Percentiles rank a stretch among this genome's conserved stretches.
Conservation (phyloP, 495 filamentous ascomycete genomes). For the Evansstolkia leycettana region DNA sequence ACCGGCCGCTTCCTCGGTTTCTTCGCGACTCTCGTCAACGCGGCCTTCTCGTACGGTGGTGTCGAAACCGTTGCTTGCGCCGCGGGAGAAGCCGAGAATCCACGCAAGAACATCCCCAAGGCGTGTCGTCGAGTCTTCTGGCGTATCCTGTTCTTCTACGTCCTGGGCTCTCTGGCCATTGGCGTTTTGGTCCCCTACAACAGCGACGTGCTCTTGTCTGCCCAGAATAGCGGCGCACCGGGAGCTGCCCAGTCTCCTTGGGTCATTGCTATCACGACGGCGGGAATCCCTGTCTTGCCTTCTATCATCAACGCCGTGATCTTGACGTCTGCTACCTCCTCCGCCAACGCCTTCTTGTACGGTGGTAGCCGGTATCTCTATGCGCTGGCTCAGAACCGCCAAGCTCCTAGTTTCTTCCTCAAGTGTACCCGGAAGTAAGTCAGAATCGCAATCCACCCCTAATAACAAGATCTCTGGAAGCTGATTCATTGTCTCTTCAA, state of each 20-base stretch:
- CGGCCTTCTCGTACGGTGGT: conserved; percentile 30
- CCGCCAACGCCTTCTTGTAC: conserved; percentile 58
- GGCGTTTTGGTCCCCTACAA: conserved; percentile 29
- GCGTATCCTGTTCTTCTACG: conserved; percentile 66
- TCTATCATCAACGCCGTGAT: conserved; percentile 62
- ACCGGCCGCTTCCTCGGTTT: conserved; percentile 16
- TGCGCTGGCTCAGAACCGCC: conserved; percentile 47
- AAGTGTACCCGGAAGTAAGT: not conserved
- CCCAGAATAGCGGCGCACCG: conserved; percentile 19
- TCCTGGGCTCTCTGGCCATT: conserved; percentile 30
- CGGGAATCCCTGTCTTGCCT: conserved; percentile 45
- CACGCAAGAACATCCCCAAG: conserved; percentile 53
- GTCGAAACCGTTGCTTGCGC: conserved; percentile 57
- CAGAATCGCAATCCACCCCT: not conserved
- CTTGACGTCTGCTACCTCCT: conserved; percentile 45
- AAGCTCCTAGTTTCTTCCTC: conserved; percentile 45
- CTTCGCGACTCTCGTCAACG: conserved; percentile 15
- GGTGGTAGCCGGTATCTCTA: conserved; percentile 55
- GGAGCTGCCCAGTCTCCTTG: conserved; percentile 44
- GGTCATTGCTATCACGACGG: conserved; percentile 36
- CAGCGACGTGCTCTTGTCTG: conserved; percentile 37
- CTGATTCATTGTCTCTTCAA: too few species aligned
- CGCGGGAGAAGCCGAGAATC: conserved; percentile 61
- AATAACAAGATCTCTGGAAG: too few species aligned
- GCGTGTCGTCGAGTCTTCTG: conserved; percentile 67